Percentiles rank a stretch among this genome's conserved stretches.
Conservation (phyloP, 805 yeast species). For the Nakazawaea anatomiae region DNA sequence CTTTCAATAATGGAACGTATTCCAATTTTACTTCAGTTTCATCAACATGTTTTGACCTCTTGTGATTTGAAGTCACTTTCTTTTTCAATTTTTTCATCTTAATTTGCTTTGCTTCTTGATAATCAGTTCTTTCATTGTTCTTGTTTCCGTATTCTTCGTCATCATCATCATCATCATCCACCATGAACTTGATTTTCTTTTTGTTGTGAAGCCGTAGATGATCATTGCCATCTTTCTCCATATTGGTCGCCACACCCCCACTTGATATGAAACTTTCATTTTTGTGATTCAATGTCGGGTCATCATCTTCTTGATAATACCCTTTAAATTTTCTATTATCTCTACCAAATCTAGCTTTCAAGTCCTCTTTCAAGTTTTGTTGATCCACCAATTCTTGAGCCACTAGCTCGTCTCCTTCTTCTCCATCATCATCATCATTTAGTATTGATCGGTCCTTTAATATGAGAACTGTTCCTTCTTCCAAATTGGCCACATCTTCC, state of each 20-base stretch:
- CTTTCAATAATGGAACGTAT: constrained; percentile 21
- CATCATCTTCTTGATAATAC: constrained; percentile 19
- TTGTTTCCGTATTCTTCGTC: neutral
- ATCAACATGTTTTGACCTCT: constrained; percentile 15
- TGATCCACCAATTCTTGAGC: constrained; percentile 33
- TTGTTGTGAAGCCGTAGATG: neutral
- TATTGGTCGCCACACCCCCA: constrained; percentile 12
- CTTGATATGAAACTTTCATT: too few relatives aligned
- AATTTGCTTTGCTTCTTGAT: constrained; percentile 17
- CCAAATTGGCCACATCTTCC: constrained; percentile 29
- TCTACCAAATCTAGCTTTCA: constrained; percentile 14
- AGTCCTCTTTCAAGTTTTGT: constrained; percentile 22
- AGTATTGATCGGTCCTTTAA: constrained; percentile 43
- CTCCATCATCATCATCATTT: constrained; percentile 26
- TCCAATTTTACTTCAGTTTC: constrained; percentile 17
- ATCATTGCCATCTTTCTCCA: constrained; percentile 11
- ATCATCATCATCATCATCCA: constrained; percentile 1
- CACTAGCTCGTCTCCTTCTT: constrained; percentile 27
- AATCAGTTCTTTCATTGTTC: neutral
- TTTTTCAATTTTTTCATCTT: constrained; percentile 25
- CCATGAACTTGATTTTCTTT: constrained; percentile 8
- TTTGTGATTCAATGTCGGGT: neutral
- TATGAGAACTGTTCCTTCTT: constrained; percentile 45
- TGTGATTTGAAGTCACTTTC: constrained; percentile 16
- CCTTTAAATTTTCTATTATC: constrained; percentile 22